phyloP scores from a whole-genome alignment of 2,329 filamentous ascomycete genomes.

The Cercospora sesami region DNA sequence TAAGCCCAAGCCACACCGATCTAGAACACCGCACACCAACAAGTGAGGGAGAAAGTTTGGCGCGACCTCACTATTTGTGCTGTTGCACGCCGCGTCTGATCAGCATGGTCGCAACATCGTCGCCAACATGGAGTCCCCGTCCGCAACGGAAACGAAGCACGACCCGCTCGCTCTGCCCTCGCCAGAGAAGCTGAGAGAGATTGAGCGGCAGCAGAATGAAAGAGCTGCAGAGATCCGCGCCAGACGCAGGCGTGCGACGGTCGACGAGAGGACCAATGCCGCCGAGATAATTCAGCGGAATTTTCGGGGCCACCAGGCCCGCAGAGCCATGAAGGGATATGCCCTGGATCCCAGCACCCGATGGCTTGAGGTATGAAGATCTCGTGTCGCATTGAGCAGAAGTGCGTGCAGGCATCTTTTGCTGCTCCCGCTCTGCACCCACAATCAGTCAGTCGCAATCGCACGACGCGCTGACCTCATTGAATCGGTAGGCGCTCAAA shows the following conservation, averaged over 20 bases:
- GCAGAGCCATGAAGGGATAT: constrained; percentile 69
- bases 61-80: not conserved
- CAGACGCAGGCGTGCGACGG: constrained; percentile 12
- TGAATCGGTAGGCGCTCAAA: constrained; percentile 34
- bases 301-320: constrained; percentile 73
- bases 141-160: constrained; percentile 13
- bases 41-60: not conserved
- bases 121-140: constrained; percentile 9
- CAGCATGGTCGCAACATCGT: constrained; percentile 5
- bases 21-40: not conserved
- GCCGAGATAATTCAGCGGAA: constrained; percentile 54
- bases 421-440: not conserved
- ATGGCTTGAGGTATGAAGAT: constrained; percentile 63
- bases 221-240: constrained; percentile 32
- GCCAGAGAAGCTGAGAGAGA: constrained; percentile 37
- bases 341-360: constrained; percentile 68
- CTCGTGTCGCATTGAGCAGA: constrained; percentile 17
- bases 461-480: constrained; percentile 9
- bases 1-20: constrained; percentile 1
- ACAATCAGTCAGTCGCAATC: not conserved
- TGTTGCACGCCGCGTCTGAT: not conserved
- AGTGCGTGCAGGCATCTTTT: not conserved
- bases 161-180: constrained; percentile 35
- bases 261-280: constrained; percentile 28
- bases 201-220: constrained; percentile 39